Base-by-base conservation (phyloP, 202 grass and related monocot species). In the Panicum hallii region DNA sequence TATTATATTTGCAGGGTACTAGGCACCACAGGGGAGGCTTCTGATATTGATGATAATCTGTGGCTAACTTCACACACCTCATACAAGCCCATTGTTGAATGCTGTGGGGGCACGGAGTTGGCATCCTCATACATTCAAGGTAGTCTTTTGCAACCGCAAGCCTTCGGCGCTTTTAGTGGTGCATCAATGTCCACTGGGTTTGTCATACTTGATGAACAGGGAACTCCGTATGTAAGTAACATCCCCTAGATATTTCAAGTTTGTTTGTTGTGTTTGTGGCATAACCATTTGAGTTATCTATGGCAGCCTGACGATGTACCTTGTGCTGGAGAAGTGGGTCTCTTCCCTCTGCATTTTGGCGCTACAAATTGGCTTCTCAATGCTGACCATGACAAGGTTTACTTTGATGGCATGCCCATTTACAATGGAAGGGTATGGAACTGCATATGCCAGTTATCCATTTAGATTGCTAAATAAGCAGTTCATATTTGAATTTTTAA, bases 401-500 rank as follows among this genome's bases (percentile, higher is more conserved):
- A 98, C 84, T 98, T 95, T 84, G 95, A 94, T 86, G 95, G 89
- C 68, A 98, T 98, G 95, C 93, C 95, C 5, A 90, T 79, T 79
- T 98, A 95, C 86, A 98, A 77, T 87, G 93, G 91, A 78, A 80
- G 83, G 87, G 95, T 98, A 93, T 69, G 85, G 26, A 92, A 14
- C 64, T 30, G 13, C 61, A 68, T 74, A 45, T 85, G 84, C 75
- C 52, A 60, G 8, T 45, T 72, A 3, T 61, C 43, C 44, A 16
- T 46, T 69, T 83, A 15, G 0, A 34, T 40, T 60, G 30, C 14
- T 79, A 42, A 44, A 67, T 52, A 11, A 56, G 12, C 10, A 6
- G 30, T 79, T 0, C 5, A 7, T 45, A 26, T 3, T 53, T 83
- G 11, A 65, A 26, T 72, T n/a, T 8, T 73, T 23, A 2, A 16